Evolutionary conservation across 768 basidiomycete genomes (phyloP).

Genomic region (Tulasnella sp.): DNA sequence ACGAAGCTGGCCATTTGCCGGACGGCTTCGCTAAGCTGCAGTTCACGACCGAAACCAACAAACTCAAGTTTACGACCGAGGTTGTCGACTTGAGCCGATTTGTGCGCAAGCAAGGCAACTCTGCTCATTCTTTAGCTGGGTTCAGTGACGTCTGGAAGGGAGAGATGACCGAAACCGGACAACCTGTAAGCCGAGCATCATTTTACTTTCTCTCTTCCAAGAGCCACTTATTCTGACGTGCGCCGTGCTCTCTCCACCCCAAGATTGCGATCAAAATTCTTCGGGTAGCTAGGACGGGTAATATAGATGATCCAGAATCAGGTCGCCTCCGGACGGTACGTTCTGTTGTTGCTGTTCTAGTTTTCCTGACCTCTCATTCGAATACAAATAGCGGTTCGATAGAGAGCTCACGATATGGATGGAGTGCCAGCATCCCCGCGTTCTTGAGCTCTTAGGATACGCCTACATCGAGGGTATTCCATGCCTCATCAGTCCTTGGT

Average conservation of each 20-base stretch:
- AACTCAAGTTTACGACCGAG: not conserved
- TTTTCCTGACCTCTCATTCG: not conserved
- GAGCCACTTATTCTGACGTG: no score
- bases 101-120: no score
- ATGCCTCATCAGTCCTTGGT: not conserved
- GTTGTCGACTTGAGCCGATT: no score
- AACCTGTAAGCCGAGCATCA: no score
- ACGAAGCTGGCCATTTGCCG: not conserved
- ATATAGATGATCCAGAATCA: not conserved
- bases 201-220: no score
- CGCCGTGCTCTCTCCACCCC: no score
- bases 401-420: not conserved
- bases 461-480: no score
- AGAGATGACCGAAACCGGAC: no score
- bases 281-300: not conserved
- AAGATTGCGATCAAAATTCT: conserved; percentile 6
- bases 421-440: no score
- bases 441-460: no score
- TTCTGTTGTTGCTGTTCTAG: not conserved
- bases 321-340: not conserved
- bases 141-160: no score
- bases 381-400: not conserved
- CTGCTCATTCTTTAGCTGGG: no score
- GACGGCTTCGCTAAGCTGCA: not conserved
- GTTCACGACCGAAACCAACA: not conserved